These are phyloP conservation scores for Phytophthora uliginosa DNA, from an alignment of 352 stramenopile genomes.

Conservation along the genomic window DNA sequence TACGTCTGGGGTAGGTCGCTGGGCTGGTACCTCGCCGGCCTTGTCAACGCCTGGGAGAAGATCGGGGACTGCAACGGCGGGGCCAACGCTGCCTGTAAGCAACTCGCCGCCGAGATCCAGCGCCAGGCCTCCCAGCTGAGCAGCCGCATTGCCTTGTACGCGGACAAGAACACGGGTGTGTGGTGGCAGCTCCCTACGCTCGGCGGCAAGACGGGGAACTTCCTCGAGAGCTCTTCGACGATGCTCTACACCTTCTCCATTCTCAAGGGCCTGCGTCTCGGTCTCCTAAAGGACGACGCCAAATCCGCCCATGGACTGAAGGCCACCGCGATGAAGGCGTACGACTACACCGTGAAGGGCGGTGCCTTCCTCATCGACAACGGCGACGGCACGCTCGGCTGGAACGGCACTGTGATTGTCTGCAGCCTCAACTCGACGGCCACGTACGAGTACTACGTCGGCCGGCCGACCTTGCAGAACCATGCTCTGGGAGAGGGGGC, in stretches of 20 bases:
- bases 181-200: conserved; percentile 42
- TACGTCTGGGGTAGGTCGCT: conserved; percentile 38
- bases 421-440: conserved; percentile 42
- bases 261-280: conserved; percentile 38
- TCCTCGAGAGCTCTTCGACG: conserved; percentile 42
- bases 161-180: conserved; percentile 24
- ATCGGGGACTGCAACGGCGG: conserved; percentile 20
- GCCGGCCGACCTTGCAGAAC: conserved; percentile 29
- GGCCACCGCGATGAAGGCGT: conserved; percentile 24
- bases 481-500: conserved; percentile 32
- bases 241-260: conserved; percentile 47
- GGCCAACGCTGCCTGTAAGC: conserved; percentile 15
- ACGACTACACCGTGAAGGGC: conserved; percentile 32
- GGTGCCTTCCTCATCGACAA: conserved; percentile 30
- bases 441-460: conserved; percentile 41
- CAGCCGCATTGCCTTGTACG: conserved; percentile 29
- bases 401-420: conserved; percentile 37
- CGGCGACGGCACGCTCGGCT: conserved; percentile 26
- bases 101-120: conserved; percentile 22
- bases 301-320: not conserved
- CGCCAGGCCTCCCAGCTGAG: conserved; percentile 26
- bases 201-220: conserved; percentile 31
- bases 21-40: conserved; percentile 36
- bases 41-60: conserved; percentile 37
- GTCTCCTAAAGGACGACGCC: conserved; percentile 28